Base-by-base conservation (phyloP, 2,329 filamentous ascomycete species). In the Pezicula neosporulosa region DNA sequence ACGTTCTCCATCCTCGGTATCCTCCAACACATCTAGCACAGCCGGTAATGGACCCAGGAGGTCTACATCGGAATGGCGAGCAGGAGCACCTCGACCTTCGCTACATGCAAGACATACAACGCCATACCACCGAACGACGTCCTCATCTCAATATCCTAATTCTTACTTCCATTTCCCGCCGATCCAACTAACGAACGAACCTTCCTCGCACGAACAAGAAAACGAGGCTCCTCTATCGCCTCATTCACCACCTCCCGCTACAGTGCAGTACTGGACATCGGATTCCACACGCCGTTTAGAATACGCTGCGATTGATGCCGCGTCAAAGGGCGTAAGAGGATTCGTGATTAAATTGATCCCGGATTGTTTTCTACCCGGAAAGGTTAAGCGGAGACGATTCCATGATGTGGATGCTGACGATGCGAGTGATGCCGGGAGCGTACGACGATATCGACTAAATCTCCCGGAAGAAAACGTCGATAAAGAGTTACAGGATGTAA, bases 261-360 rank as follows among this genome's bases (percentile, higher is more conserved):
- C 83, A 3, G 81, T 80, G 1, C 81, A 85, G 62, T 86, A 86
- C 68, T 86, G 83, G 83, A 86, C 82, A 1, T 85, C 80, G 60
- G 80, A 85, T 62, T 74, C 73, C 48, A 85, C 82, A 0, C 75
- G 83, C 3, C 73, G 81, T 10, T 72, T 85, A 3, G 83, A 86
- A 68, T 86, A 86, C 59, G 83, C 82, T 0, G 83, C 83, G 50
- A 86, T 86, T 38, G 83, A 86, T 46, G 81, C 82, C 0, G 81
- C 82, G 2, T 78, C 75, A 35, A 73, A 74, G 2, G 83, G 83
- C 4, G 72, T 86, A 28, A 77, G 77, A 56, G 83, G 82, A 12
- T 86, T 83, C 77, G 61, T 84, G 33, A 72, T 78, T 63, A 73
- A 76, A 79, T 58, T 85, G 7, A 71, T 86, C 3, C 83, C 83